Evolutionary conservation across 2,329 filamentous ascomycete species (phyloP).

Genomic region (Colletotrichum sp.): DNA sequence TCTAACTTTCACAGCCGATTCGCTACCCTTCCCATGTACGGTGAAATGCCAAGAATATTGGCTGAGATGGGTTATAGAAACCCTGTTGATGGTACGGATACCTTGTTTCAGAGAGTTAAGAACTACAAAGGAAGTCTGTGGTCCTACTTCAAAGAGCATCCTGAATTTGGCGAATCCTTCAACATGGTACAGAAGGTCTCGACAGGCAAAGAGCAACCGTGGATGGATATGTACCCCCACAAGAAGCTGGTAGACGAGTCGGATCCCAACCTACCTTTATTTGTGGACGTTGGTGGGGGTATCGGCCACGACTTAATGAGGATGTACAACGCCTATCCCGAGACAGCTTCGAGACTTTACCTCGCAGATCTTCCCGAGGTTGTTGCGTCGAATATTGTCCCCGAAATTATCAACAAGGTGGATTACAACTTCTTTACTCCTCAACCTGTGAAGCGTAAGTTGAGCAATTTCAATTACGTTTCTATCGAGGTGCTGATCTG

Average conservation of each 20-base stretch:
- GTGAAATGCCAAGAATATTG: not conserved
- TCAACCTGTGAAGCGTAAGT: conserved; percentile 32
- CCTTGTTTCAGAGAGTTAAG: not conserved
- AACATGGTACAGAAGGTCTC: not conserved
- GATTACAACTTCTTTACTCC: conserved; percentile 43
- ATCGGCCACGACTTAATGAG: conserved; percentile 1
- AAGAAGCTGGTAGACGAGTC: not conserved
- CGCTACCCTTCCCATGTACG: not conserved
- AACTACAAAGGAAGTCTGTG: not conserved
- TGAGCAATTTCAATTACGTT: not conserved
- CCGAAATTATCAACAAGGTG: not conserved
- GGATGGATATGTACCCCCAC: conserved; percentile 3
- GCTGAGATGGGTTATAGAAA: not conserved
- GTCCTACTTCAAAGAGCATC: not conserved
- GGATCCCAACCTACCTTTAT: not conserved
- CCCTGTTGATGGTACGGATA: not conserved
- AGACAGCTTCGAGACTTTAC: not conserved
- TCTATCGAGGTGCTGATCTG: accelerated
- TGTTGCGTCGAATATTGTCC: not conserved
- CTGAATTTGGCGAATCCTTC: not conserved
- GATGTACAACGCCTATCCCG: not conserved
- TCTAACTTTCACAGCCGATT: not conserved
- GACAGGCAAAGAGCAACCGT: not conserved
- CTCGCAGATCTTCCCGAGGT: not conserved
- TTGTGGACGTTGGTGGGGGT: conserved; percentile 2